Percentiles rank a stretch among this genome's conserved stretches.
phyloP scores from a whole-genome alignment of 352 stramenopile species.

The Phytophthora citrophthora region DNA sequence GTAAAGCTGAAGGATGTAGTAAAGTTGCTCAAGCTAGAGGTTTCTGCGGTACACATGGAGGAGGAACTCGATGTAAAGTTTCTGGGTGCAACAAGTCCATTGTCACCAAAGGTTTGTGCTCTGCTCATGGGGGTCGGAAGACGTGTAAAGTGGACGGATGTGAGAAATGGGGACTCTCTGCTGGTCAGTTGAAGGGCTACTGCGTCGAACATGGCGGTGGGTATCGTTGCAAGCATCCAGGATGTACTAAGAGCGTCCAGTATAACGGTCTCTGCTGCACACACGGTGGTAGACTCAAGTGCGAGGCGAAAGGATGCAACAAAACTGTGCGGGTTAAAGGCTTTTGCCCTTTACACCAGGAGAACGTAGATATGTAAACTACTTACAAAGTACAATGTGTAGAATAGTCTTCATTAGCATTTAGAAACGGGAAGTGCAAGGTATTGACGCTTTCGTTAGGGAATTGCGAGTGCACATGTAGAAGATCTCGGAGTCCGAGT shows the following conservation, averaged over 20 bases:
- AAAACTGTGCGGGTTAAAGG: slow-evolving; percentile 28
- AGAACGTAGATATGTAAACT: not conserved
- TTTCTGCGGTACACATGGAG: slow-evolving; percentile 25
- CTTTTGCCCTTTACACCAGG: slow-evolving; percentile 19
- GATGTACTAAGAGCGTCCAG: slow-evolving; percentile 30
- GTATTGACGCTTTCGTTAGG: too few relatives aligned
- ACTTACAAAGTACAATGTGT: too few relatives aligned
- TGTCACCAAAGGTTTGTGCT: slow-evolving; percentile 30
- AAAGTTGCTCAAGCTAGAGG: slow-evolving; percentile 29
- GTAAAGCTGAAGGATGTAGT: slow-evolving; percentile 28
- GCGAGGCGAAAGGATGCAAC: slow-evolving; percentile 21
- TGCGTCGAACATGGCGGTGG: slow-evolving; percentile 37
- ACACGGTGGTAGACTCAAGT: slow-evolving; percentile 19
- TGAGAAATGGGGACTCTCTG: slow-evolving; percentile 27
- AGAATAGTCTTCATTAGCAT: too few relatives aligned
- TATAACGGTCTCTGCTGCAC: slow-evolving; percentile 33
- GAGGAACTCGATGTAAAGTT: slow-evolving; percentile 28
- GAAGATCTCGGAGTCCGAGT: slow-evolving; percentile 3
- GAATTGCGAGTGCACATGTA: too few relatives aligned
- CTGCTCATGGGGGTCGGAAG: slow-evolving; percentile 26
- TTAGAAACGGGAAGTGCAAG: not conserved
- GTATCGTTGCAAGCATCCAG: slow-evolving; percentile 27
- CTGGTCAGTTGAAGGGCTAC: slow-evolving; percentile 27
- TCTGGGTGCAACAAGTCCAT: slow-evolving; percentile 24
- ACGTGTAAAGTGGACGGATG: slow-evolving; percentile 30